Evolutionary conservation across 202 grass and related monocot genomes (phyloP).

Genomic region (Eragrostis tef): DNA sequence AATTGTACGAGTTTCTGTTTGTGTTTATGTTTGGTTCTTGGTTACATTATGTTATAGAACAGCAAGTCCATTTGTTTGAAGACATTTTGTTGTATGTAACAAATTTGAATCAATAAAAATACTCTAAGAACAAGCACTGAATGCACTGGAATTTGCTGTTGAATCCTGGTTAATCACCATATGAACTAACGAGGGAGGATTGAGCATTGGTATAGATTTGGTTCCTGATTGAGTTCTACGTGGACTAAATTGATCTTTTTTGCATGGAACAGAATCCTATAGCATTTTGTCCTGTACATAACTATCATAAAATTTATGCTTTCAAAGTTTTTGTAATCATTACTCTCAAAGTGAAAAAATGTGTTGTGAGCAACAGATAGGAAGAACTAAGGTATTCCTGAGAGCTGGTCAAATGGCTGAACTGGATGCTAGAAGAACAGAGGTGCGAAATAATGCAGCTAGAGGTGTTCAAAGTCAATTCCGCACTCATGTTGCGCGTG

Average conservation of each 20-base stretch:
- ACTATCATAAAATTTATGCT: conserved; percentile 39
- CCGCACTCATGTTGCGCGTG: conserved; percentile 75
- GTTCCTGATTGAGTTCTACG: conserved; percentile 28
- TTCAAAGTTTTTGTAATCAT: conserved; percentile 26
- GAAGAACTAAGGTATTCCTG: conserved; percentile 92
- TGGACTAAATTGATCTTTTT: conserved; percentile 29
- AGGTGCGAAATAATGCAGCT: conserved; percentile 76
- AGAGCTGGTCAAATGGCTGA: conserved; percentile 99
- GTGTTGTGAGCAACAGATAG: conserved; percentile 64
- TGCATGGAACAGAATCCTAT: conserved; percentile 31
- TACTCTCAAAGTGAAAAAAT: conserved; percentile 39
- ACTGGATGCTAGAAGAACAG: conserved; percentile 93
- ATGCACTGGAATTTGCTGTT: conserved; percentile 22
- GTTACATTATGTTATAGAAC: conserved; percentile 35
- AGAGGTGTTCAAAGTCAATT: conserved; percentile 82
- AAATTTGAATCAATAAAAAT: not conserved
- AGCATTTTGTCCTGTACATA: conserved; percentile 34
- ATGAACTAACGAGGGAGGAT: conserved; percentile 22
- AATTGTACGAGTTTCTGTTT: not conserved
- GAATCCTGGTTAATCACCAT: not conserved
- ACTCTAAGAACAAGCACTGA: conserved; percentile 15
- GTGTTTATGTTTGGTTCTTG: conserved; percentile 6
- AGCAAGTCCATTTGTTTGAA: conserved; percentile 15
- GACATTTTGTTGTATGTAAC: conserved; percentile 24
- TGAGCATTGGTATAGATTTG: conserved; percentile 30